Base-by-base conservation (phyloP, 1,284 basidiomycete genomes). In the Rhodotorula sp. region DNA sequence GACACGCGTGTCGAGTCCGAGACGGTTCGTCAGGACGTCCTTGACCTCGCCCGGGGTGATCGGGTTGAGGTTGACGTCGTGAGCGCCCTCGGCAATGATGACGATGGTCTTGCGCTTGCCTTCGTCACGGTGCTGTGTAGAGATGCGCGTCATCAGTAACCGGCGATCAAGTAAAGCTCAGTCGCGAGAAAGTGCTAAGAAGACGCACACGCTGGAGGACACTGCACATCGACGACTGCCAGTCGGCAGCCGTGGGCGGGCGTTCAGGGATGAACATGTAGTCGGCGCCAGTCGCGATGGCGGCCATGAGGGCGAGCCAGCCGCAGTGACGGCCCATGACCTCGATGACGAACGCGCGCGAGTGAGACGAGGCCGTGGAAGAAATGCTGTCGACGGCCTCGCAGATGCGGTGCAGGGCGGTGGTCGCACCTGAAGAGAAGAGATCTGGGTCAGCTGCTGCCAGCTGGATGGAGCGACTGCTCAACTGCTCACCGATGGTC, bases 281-380 rank as follows among this genome's bases (percentile, higher is more conserved):
- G 81, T 99, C 96, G 60, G 95, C 96, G 29, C 96, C 97, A 43
- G 90, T 90, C 86, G 91, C 92, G 60, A 98, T 90, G 75, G 92
- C 94, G 12, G 95, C 95, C 81, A 95, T 87, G 54, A 98, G 84
- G 1, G 96, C 94, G 39, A 99, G 86, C 97, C 95, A 99, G 49
- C 97, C 97, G 81, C 97, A 99, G 80, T 98, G 92, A 62, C 96
- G 85, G 39, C 97, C 97, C 97, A 99, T 99, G 73, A 99, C 96
- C 81, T 99, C 97, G 48, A 99, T 87, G 62, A 99, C 96, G 82
- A 99, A 99, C 0, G 97, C 97, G 75, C 97, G 88, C 21, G 93
- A 97, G 82, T 99, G 96, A 65, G 93, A 96, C 69, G 88, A 88
- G 18, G 96, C 96, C 2, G 96, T 99, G 12, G 94, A 96, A 76